Conservation (phyloP, 495 filamentous ascomycete genomes). For the Penicillium waksmanii region DNA sequence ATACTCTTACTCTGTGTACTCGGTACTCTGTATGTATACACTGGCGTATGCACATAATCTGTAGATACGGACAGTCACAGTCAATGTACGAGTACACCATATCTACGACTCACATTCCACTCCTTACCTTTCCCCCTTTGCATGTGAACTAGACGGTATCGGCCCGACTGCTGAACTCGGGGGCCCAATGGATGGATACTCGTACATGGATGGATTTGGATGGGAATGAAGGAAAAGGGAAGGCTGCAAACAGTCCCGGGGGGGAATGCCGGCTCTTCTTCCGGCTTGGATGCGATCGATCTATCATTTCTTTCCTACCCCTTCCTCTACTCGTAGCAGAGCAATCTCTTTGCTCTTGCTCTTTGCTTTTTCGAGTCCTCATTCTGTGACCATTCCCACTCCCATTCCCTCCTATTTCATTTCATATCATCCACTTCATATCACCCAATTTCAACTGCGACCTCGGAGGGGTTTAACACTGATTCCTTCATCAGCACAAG, state of each 20-base stretch:
- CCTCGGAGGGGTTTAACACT: conserved; percentile 3
- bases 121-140: conserved; percentile 3
- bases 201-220: no score
- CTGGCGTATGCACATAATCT: no score
- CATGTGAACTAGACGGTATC: conserved; percentile 22
- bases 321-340: neutral
- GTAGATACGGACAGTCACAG: neutral
- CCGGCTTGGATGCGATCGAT: neutral
- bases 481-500: conserved; percentile 15
- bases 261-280: no score
- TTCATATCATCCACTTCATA: neutral
- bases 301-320: neutral
- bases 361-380: neutral
- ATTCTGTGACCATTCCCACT: neutral
- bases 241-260: no score
- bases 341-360: neutral
- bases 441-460: neutral
- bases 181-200: neutral
- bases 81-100: neutral
- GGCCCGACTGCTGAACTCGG: conserved; percentile 16
- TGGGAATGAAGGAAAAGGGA: neutral
- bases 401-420: neutral
- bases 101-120: conserved; percentile 20
- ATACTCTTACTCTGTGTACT: neutral
- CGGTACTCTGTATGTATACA: conserved; percentile 4